phyloP scores from a whole-genome alignment of 23 red algal species.

The Cyanidiococcus yangmingshanensis region DNA sequence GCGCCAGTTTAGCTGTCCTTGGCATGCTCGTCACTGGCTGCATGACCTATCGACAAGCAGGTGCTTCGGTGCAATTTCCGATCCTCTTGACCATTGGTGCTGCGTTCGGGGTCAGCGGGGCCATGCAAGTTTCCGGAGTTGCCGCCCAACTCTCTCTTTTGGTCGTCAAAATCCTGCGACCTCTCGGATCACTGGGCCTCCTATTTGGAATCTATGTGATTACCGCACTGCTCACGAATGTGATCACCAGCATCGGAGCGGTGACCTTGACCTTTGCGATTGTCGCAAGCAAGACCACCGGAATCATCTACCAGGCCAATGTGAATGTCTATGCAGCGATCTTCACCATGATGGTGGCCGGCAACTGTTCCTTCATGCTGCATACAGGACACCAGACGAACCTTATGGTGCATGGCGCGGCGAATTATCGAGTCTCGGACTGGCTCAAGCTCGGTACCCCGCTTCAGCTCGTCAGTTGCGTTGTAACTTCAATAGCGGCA shows the following conservation, averaged over 20 bases:
- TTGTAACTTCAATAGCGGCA: not conserved
- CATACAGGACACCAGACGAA: slow-evolving; percentile 85
- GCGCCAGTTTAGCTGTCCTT: slow-evolving; percentile 43
- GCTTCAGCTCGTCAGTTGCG: not conserved
- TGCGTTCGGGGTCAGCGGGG: slow-evolving; percentile 62
- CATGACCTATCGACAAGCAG: slow-evolving; percentile 43
- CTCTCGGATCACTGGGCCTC: slow-evolving; percentile 44
- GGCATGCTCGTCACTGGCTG: slow-evolving; percentile 59
- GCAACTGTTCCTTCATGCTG: slow-evolving; percentile 50
- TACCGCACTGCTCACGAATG: slow-evolving; percentile 52
- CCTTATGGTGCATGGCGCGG: slow-evolving; percentile 87
- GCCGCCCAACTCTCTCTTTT: slow-evolving; percentile 53
- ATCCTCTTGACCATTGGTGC: slow-evolving; percentile 69
- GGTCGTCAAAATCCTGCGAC: slow-evolving; percentile 50
- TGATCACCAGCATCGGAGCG: slow-evolving; percentile 81
- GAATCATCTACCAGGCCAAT: slow-evolving; percentile 30
- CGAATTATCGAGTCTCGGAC: slow-evolving; percentile 64
- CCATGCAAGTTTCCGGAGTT: slow-evolving; percentile 54
- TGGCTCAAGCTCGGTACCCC: slow-evolving; percentile 23
- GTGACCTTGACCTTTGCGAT: slow-evolving; percentile 77
- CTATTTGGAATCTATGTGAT: slow-evolving; percentile 85
- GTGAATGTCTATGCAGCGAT: slow-evolving; percentile 27
- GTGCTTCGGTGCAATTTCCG: slow-evolving; percentile 38
- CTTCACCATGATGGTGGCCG: slow-evolving; percentile 72
- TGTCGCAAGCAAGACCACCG: slow-evolving; percentile 19